A percentile compares a stretch with the other conserved stretches of the same genome.
Conservation (phyloP, 2,329 filamentous ascomycete genomes). For the Madurella fahalii region DNA sequence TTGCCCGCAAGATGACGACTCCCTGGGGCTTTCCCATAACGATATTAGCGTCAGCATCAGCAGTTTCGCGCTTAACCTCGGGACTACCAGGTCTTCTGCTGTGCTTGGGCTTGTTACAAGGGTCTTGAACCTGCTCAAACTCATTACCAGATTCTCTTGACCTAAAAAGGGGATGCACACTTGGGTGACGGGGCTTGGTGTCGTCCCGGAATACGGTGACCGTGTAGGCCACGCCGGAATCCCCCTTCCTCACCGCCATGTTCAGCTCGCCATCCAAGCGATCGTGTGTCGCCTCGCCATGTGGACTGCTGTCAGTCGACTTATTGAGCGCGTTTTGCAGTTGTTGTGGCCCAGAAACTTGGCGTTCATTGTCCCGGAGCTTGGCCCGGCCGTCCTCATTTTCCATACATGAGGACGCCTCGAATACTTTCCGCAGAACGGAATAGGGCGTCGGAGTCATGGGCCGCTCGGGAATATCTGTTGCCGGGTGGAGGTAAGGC, state of each 20-base stretch:
- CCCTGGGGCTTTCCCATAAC: neutral
- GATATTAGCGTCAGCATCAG: neutral
- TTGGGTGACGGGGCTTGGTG: neutral
- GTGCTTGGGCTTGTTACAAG: neutral
- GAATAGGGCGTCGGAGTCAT: slow-evolving; percentile 14
- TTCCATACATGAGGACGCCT: slow-evolving; percentile 33
- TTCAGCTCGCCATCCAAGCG: neutral
- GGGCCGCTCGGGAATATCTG: slow-evolving; percentile 2
- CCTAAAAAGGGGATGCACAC: neutral
- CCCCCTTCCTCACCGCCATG: neutral
- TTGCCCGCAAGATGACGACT: neutral
- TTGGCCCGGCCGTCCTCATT: neutral
- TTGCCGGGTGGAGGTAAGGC: neutral
- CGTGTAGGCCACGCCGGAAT: neutral
- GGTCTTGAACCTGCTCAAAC: neutral
- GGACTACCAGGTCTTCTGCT: neutral
- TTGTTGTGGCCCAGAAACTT: neutral
- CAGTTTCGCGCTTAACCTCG: neutral
- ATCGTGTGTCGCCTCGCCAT: neutral
- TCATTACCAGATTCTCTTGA: neutral
- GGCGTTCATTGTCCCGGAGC: no score
- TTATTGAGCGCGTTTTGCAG: neutral
- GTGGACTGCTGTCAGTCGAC: neutral
- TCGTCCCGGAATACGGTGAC: neutral
- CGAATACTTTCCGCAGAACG: slow-evolving; percentile 9